A percentile compares a stretch with the other conserved stretches of the same genome.
These are phyloP conservation scores for Saccharomyces mikatae DNA, from an alignment of 805 yeast species.

Conservation along the genomic window DNA sequence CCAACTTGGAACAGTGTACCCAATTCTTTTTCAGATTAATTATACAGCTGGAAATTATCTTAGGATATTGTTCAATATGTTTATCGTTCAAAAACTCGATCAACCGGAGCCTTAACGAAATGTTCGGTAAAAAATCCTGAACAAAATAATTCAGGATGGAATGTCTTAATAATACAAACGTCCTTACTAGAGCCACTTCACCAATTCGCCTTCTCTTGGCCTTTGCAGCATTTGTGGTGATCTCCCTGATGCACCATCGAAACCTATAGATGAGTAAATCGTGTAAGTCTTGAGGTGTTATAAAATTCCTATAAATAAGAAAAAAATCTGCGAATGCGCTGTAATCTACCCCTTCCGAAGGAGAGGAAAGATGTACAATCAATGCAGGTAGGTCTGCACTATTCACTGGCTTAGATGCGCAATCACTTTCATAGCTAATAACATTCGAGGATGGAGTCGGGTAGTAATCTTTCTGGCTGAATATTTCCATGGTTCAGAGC, in stretches of 20 bases:
- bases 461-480: conserved; percentile 22
- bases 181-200: conserved; percentile 61
- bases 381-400: conserved; percentile 31
- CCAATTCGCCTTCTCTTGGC: conserved; percentile 41
- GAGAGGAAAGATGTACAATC: conserved; percentile 59
- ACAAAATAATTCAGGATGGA: conserved; percentile 84
- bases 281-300: conserved; percentile 50
- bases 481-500: conserved; percentile 13
- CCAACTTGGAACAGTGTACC: conserved; percentile 28
- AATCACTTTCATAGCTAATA: conserved; percentile 13
- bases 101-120: conserved; percentile 40
- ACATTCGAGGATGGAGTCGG: conserved; percentile 26
- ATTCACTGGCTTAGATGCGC: conserved; percentile 10
- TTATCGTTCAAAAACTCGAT: conserved; percentile 36
- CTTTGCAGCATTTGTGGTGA: conserved; percentile 13
- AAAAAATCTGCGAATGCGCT: conserved; percentile 77
- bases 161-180: conserved; percentile 80
- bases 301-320: conserved; percentile 68
- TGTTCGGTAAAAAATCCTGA: conserved; percentile 64
- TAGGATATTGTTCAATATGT: conserved; percentile 11
- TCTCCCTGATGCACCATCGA: conserved; percentile 56
- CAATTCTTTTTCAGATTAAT: conserved; percentile 43
- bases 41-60: conserved; percentile 33
- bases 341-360: conserved; percentile 63
- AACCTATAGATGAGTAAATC: conserved; percentile 56